These are phyloP conservation scores for Phytophthora lateralis DNA, from an alignment of 352 stramenopile species.

Conservation along the genomic window DNA sequence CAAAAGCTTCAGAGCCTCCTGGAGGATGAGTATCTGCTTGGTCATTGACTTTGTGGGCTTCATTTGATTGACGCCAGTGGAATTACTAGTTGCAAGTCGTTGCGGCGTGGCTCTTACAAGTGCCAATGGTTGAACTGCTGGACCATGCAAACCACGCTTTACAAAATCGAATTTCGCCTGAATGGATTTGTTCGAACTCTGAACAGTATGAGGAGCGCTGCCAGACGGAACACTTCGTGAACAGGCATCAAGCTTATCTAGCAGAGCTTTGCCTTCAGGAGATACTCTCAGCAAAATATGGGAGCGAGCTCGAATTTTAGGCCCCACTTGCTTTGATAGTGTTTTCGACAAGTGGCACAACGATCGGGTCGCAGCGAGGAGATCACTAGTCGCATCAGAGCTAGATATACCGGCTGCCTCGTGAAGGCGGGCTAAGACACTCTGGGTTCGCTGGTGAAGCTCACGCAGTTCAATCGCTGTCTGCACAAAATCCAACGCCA, in stretches of 20 bases:
- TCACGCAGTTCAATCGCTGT: slow-evolving; percentile 2
- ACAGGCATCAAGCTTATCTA: no score
- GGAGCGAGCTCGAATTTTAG: neutral
- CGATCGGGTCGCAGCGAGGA: neutral
- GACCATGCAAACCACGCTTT: no score
- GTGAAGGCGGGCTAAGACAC: neutral
- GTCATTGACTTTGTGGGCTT: neutral
- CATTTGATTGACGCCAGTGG: neutral
- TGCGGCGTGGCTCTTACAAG: no score
- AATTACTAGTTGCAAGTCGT: no score
- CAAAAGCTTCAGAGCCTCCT: neutral
- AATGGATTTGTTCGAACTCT: no score
- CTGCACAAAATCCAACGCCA: neutral
- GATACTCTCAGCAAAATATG: neutral
- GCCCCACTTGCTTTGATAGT: neutral
- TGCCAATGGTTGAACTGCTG: no score
- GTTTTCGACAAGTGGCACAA: neutral
- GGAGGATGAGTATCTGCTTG: neutral
- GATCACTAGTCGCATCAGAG: neutral
- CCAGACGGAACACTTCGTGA: no score
- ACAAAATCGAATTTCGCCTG: no score
- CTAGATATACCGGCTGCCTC: neutral
- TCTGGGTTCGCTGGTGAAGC: neutral
- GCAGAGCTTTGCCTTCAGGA: neutral
- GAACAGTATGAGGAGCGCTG: no score